Conservation (phyloP, 371 early-diverging fungal species). For the Spraguea lophii region DNA sequence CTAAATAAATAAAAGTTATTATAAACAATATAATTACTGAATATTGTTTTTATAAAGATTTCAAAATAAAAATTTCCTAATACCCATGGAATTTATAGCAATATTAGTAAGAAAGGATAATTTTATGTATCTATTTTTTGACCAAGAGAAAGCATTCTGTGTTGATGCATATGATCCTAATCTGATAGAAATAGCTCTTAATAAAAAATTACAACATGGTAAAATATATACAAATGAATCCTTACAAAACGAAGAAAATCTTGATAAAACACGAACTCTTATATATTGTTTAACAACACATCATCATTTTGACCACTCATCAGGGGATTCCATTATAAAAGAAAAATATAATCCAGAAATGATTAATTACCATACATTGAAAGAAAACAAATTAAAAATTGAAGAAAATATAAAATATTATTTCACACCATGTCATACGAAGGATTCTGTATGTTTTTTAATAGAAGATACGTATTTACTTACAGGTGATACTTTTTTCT, state of each 20-base stretch:
- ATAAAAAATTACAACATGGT: constrained; percentile 3
- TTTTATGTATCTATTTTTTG: constrained; percentile 27
- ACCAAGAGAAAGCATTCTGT: constrained; percentile 13
- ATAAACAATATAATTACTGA: too few relatives aligned
- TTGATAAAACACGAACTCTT: constrained; percentile 6
- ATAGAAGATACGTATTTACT: constrained; percentile 19
- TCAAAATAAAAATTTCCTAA: too few relatives aligned
- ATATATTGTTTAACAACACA: constrained; percentile 40
- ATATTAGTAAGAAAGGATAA: constrained; percentile 23
- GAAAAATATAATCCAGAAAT: constrained; percentile 3
- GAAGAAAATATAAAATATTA: constrained; percentile 18
- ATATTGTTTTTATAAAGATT: too few relatives aligned
- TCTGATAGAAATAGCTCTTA: constrained; percentile 9
- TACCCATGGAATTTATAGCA: constrained; percentile 1
- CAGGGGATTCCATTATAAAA: constrained; percentile 25
- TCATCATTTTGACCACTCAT: constrained; percentile 38
- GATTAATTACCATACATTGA: neutral
- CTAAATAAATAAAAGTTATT: too few relatives aligned
- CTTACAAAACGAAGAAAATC: neutral
- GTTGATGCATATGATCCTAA: constrained; percentile 19
- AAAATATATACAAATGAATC: constrained; percentile 9
- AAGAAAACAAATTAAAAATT: constrained; percentile 3
- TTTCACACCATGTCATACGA: constrained; percentile 41
- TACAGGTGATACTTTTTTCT: constrained; percentile 43
- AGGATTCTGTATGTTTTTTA: constrained; percentile 28